Evolutionary conservation across 2,329 filamentous ascomycete genomes (phyloP), one percentile per base, ranked within the genome.

Genomic region (Xylaria sp.): DNA sequence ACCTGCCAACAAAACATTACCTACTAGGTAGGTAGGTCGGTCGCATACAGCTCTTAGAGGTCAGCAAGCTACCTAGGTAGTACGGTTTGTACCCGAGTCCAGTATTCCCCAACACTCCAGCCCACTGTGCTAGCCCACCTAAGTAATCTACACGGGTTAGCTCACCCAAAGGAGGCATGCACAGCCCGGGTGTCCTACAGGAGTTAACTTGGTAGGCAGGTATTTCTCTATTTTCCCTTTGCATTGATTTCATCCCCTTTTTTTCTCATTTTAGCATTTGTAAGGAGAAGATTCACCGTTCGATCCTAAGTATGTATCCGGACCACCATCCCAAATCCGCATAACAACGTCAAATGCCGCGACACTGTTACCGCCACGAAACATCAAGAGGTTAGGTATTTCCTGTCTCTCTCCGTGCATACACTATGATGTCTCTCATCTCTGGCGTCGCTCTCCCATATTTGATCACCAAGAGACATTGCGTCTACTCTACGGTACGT

Each of bases 211-310:
- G n/a, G n/a, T n/a, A n/a, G n/a, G n/a, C n/a, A n/a, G n/a, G n/a
- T 51, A 33, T 51, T 52, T 25, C 52, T 9, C 28, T 5, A 5
- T 5, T 31, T 31, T 31, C 28, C 28, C 28, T 31, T 31, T 31
- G 61, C 61, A 57, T 64, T 64, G 46, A 60, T 64, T n/a, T 47
- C 58, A 54, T 58, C 49, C 45, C 21, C n/a, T n/a, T 31, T 57
- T 51, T 38, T 59, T 17, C 35, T 61, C 54, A 64, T 61, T 58
- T 64, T 42, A 58, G 21, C 51, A 51, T 59, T 58, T 50, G 46
- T 40, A 56, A 43, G 43, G 25, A 40, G 9, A 57, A 31, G 3
- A 14, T 28, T 47, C 23, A 31, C 45, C 25, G n/a, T n/a, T n/a
- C n/a, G n/a, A n/a, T n/a, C n/a, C n/a, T 46, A 15, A 46, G 31